Base-by-base conservation (phyloP, 768 basidiomycete species). In the Thelephora ganbajun region DNA sequence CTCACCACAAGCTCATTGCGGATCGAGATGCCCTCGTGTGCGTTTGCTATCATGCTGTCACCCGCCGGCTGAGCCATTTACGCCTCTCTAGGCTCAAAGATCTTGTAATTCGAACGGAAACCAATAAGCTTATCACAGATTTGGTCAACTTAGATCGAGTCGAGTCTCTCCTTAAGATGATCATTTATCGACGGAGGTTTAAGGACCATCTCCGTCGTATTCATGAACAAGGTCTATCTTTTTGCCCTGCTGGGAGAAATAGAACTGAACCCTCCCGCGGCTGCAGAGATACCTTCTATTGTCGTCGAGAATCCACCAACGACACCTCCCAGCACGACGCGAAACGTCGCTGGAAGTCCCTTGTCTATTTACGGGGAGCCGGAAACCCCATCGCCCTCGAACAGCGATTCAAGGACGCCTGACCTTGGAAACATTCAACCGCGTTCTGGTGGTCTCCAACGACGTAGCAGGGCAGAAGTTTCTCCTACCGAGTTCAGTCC, bases 1-100 rank as follows among this genome's bases (percentile, higher is more conserved):
- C 88, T 1, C 94, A 96, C 59, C 82, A 97, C 66, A 92, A 88
- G 61, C 66, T 98, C 45, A 90, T 97, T 52, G 75, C 88, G 44
- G 91, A 96, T 63, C 77, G 76, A 22, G 85, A 90, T 26, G 93
- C 93, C 12, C 66, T 98, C 20, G 74, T 80, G 93, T 94, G 61
- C 59, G 88, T 75, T 12, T 33, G 35, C 18, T 33, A 9, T 33
- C 3, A 23, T 12, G 6, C 11, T 26, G 37, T 45, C 41, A 48
- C 52, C 45, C 43, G 20, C 44, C 20, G 41, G 12, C 47, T 34
- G 20, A 34, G 19, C 46, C 9, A 41, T 49, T 58, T 35, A 58
- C 49, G 11, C 41, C 39, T 18, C 37, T 35, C 2, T 53, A 96
- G 92, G 33, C 60, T 94, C 48, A 81, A 88, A 51, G 92, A 96